Evolutionary conservation across 2,329 filamentous ascomycete species (phyloP), one percentile per base, ranked within the genome.

Genomic region (Myriosclerotinia curreyana): DNA sequence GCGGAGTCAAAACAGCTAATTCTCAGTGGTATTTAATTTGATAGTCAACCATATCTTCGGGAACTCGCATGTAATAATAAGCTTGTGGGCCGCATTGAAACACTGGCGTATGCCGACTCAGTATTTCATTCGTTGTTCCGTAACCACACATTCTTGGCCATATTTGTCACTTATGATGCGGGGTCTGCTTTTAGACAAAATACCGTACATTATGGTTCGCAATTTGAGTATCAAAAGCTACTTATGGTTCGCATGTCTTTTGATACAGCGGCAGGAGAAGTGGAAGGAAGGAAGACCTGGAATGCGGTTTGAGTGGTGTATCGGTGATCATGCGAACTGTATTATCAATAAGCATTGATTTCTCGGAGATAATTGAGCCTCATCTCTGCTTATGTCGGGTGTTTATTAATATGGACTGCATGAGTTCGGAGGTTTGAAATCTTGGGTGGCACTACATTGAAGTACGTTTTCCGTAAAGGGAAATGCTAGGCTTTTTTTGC

Each of bases 31-130:
- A 22, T 25, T 14, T 31, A 31, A 31, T 31, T 31, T 31, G 28
- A 12, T n/a, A 44, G 31, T 6, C 2, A 44, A 44, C 11, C 1
- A 9, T 22, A 46, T 2, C 7, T 34, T 31, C 4, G 28, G 7
- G 1, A 2, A 12, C 1, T 9, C 15, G 0, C 2, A 4, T 20
- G 1, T 20, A n/a, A 3, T 34, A 22, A 6, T 25, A 22, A 14
- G 22, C 46, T 25, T 25, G 5, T 5, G 25, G 48, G 14, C 31
- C 31, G 31, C 54, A 48, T 11, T 22, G 4, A 22, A 36, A 7
- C 0, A 2, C 38, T 48, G 0, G 2, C 44, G 36, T 28, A 59
- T 59, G 14, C 7, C 14, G 25, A 14, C 25, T 59, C 28, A 48
- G 42, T 31, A 0, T 20, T 4, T 25, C 4, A 46, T 34, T 58